Conservation (phyloP, 768 basidiomycete species). For the Dentipellis fragilis region DNA sequence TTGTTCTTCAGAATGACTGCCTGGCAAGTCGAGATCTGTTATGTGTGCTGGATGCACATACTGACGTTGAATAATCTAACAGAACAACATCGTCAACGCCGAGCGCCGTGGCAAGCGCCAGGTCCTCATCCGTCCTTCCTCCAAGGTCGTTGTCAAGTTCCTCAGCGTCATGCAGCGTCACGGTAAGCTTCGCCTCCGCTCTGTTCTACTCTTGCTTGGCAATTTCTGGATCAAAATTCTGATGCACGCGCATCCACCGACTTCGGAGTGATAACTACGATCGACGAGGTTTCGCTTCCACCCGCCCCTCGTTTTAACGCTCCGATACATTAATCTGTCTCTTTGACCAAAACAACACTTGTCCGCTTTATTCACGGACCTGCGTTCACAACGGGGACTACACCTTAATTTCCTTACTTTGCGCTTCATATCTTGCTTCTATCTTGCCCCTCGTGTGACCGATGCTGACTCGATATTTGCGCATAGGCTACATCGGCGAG, state of each 20-base stretch:
- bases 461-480: background rate
- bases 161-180: constrained; percentile 98
- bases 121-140: constrained; percentile 93
- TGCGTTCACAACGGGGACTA: constrained; percentile 51
- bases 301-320: constrained; percentile 76
- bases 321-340: constrained; percentile 59
- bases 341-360: constrained; percentile 49
- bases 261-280: constrained; percentile 84
- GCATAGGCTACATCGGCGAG: constrained; percentile 90
- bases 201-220: background rate
- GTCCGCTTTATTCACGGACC: constrained; percentile 25
- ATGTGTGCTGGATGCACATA: background rate
- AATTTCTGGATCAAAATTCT: background rate
- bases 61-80: constrained; percentile 5
- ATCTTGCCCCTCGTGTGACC: background rate
- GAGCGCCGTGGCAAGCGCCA: constrained; percentile 99
- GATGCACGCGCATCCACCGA: background rate
- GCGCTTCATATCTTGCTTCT: background rate
- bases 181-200: constrained; percentile 64
- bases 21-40: constrained; percentile 23
- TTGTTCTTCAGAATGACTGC: constrained; percentile 46
- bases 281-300: constrained; percentile 47
- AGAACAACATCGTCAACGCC: constrained; percentile 99
- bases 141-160: constrained; percentile 98
- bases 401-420: constrained; percentile 21